These are phyloP conservation scores for Wickerhamiella siamensis DNA, from an alignment of 805 yeast genomes.

Conservation along the genomic window DNA sequence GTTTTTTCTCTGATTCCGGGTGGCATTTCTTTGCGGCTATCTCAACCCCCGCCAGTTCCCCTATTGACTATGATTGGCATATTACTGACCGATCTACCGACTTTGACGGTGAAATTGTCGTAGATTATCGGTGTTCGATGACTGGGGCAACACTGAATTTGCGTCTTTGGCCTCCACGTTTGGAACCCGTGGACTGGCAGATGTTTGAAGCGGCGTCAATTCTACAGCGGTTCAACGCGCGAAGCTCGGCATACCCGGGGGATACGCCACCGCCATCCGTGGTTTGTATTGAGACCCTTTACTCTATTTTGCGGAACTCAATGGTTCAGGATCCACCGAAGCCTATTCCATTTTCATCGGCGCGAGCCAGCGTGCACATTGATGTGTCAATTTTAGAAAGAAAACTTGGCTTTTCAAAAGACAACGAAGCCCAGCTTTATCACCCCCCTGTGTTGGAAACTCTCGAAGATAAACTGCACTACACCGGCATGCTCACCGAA, in stretches of 20 bases:
- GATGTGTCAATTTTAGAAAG: conserved; percentile 37
- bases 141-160: conserved; percentile 15
- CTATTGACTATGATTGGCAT: conserved; percentile 11
- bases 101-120: conserved; percentile 7
- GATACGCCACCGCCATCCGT: conserved; percentile 23
- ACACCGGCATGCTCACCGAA: not conserved
- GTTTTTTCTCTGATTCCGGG: not conserved
- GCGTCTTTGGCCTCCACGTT: conserved; percentile 20
- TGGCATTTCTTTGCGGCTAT: not conserved
- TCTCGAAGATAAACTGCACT: not conserved
- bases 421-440: conserved; percentile 7
- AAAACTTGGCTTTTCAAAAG: conserved; percentile 17
- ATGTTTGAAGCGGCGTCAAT: conserved; percentile 39
- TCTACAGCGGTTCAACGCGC: conserved; percentile 26
- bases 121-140: conserved; percentile 11
- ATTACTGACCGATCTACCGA: conserved; percentile 5
- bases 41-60: not conserved
- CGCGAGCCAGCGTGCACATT: conserved; percentile 41
- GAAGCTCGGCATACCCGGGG: not conserved
- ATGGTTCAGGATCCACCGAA: conserved; percentile 36
- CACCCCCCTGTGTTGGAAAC: conserved; percentile 8
- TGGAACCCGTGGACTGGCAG: conserved; percentile 33
- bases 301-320: conserved; percentile 56
- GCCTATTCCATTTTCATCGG: conserved; percentile 40
- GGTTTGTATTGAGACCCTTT: conserved; percentile 47